A percentile compares a stretch with the other conserved stretches of the same genome.
These are phyloP conservation scores for Puccinellia tenuiflora DNA, from an alignment of 176 grass and related monocot species.

Conservation along the genomic window DNA sequence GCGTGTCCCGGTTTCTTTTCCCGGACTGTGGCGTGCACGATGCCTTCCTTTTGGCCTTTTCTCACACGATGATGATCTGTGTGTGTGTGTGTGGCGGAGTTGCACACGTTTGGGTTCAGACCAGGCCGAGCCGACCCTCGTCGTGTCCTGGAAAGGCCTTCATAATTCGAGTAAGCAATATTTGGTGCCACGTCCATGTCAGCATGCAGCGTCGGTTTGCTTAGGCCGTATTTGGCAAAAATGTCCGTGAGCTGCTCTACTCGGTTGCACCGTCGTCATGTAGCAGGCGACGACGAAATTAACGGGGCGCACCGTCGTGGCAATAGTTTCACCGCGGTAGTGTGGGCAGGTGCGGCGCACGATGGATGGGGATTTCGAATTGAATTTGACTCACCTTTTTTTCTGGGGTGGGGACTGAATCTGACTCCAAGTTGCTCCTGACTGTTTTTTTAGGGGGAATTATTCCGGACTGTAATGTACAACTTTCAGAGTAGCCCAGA, in stretches of 20 bases:
- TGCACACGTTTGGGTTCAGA: background rate
- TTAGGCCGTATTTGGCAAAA: background rate
- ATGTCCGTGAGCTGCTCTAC: background rate
- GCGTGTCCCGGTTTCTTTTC: background rate
- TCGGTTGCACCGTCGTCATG: background rate
- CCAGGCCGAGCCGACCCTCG: background rate
- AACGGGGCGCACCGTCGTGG: too few species aligned
- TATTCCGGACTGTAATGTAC: too few species aligned
- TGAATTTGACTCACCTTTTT: too few species aligned
- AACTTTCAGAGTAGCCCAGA: too few species aligned
- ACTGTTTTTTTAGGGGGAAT: too few species aligned
- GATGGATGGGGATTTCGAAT: too few species aligned
- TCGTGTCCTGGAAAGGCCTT: background rate
- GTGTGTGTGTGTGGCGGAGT: background rate
- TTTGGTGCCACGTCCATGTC: background rate
- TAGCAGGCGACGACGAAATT: too few species aligned
- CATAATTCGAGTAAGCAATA: background rate
- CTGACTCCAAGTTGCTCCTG: too few species aligned
- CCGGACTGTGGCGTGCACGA: background rate
- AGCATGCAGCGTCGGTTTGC: background rate
- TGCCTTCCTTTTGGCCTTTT: background rate
- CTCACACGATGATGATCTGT: background rate
- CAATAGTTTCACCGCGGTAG: too few species aligned
- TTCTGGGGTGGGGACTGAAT: too few species aligned
- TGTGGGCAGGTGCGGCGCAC: too few species aligned